phyloP scores from a whole-genome alignment of 2,329 filamentous ascomycete species.

The Fusarium incarnatum region DNA sequence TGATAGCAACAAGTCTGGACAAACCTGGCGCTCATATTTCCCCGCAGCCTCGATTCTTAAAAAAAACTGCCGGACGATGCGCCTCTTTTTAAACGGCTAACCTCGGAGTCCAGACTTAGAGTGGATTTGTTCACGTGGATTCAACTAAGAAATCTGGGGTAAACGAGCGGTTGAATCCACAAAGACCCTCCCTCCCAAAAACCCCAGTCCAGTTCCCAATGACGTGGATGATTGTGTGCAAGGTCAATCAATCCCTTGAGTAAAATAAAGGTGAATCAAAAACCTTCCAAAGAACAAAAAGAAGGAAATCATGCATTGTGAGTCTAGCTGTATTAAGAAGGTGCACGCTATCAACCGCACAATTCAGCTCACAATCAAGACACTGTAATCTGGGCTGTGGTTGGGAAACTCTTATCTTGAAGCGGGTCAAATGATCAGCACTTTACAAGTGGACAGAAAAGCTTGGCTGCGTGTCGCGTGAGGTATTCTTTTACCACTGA shows the following conservation, averaged over 20 bases:
- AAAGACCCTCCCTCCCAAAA: not conserved
- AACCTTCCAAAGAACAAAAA: slow-evolving; percentile 10
- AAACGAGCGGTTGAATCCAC: not conserved
- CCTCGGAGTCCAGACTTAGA: not conserved
- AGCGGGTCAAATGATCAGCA: slow-evolving; percentile 1
- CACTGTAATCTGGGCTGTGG: too few relatives aligned
- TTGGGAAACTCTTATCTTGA: not conserved
- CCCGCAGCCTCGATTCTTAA: not conserved
- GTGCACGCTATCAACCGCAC: not conserved
- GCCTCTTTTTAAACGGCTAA: not conserved
- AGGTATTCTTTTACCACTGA: not conserved
- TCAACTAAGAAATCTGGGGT: slow-evolving; percentile 2
- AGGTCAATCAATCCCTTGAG: not conserved
- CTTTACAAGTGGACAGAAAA: not conserved
- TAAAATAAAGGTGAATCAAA: not conserved
- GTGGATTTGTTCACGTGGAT: not conserved
- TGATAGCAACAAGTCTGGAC: not conserved
- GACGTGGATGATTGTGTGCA: not conserved
- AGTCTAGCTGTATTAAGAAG: not conserved
- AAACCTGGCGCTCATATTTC: not conserved
- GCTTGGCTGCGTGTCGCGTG: slow-evolving; percentile 8
- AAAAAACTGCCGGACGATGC: not conserved
- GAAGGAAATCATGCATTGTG: not conserved
- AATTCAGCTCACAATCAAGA: not conserved
- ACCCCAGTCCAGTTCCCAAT: not conserved